Conservation (phyloP, 495 filamentous ascomycete species). For the Talaromyces thailandensis region DNA sequence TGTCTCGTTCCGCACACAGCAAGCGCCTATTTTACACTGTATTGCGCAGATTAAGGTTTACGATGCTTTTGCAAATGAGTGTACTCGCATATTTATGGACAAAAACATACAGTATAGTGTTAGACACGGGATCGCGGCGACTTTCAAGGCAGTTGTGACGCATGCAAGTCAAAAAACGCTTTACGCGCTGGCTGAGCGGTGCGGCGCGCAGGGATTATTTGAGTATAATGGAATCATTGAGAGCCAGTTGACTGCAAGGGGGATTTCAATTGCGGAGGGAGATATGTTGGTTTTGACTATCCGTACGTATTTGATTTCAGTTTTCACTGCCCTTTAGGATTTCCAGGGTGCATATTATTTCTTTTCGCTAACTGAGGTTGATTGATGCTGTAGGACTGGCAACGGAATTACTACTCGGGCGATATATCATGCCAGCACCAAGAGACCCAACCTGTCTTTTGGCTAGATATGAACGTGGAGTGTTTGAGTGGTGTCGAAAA, state of each 20-base stretch:
- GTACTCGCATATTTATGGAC: constrained; percentile 5
- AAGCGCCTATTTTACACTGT: constrained; percentile 21
- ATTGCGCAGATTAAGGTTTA: constrained; percentile 19
- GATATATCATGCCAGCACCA: constrained; percentile 20
- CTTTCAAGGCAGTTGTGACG: constrained; percentile 19
- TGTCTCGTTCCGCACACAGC: constrained; percentile 25
- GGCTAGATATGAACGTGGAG: constrained; percentile 21
- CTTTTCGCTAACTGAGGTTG: not conserved
- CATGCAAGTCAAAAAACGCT: constrained; percentile 11
- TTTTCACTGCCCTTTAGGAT: not conserved
- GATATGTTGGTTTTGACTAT: constrained; percentile 23
- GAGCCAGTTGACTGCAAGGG: constrained; percentile 11
- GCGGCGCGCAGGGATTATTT: constrained; percentile 24
- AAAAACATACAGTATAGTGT: constrained; percentile 4
- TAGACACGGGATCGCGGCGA: constrained; percentile 12
- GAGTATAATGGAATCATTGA: constrained; percentile 19
- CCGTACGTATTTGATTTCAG: constrained; percentile 9
- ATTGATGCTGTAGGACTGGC: constrained; percentile 16
- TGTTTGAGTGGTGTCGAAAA: constrained; percentile 13
- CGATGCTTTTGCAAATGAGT: constrained; percentile 15
- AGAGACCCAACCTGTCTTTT: constrained; percentile 13
- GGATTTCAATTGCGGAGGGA: constrained; percentile 21
- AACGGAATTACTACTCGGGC: constrained; percentile 23
- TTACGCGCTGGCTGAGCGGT: constrained; percentile 18
- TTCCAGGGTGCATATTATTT: not conserved